A percentile compares a stretch with the other conserved stretches of the same genome.
Conservation (phyloP, 179 eudicot species). For the Carnegiea gigantea region DNA sequence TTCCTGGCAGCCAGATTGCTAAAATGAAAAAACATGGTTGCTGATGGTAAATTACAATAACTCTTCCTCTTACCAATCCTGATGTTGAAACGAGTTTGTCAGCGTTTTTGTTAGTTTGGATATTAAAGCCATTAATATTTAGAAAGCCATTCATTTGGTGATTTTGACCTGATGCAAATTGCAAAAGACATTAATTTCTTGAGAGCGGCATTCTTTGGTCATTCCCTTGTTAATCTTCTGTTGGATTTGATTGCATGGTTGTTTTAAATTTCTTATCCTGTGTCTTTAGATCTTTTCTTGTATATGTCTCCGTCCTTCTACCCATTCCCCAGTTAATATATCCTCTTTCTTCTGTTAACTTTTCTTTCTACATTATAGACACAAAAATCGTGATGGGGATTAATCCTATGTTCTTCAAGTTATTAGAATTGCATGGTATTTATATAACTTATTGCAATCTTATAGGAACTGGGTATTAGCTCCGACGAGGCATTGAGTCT, state of each 20-base stretch:
- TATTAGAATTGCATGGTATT: slow-evolving; percentile 1
- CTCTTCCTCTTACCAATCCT: not conserved
- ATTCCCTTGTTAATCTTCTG: not conserved
- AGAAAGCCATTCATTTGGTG: not conserved
- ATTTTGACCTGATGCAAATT: not conserved
- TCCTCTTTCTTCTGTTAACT: not conserved
- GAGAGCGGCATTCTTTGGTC: not conserved
- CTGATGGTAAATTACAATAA: not conserved
- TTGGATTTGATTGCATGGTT: not conserved
- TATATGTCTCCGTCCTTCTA: not conserved
- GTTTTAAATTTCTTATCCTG: not conserved
- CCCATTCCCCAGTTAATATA: not conserved
- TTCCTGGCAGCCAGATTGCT: no score
- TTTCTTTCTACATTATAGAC: not conserved
- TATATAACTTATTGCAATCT: slow-evolving; percentile 9
- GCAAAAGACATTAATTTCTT: not conserved
- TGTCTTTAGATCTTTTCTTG: not conserved
- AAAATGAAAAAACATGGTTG: not conserved
- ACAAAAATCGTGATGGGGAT: not conserved
- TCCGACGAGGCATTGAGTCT: slow-evolving; percentile 98
- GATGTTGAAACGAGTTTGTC: not conserved
- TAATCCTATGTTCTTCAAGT: not conserved
- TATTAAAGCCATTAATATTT: not conserved
- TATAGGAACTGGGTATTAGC: slow-evolving; percentile 80
- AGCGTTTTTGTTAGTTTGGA: not conserved